Base-by-base conservation (phyloP, 805 yeast genomes). In the Kodamaea hsintzibuensis region DNA sequence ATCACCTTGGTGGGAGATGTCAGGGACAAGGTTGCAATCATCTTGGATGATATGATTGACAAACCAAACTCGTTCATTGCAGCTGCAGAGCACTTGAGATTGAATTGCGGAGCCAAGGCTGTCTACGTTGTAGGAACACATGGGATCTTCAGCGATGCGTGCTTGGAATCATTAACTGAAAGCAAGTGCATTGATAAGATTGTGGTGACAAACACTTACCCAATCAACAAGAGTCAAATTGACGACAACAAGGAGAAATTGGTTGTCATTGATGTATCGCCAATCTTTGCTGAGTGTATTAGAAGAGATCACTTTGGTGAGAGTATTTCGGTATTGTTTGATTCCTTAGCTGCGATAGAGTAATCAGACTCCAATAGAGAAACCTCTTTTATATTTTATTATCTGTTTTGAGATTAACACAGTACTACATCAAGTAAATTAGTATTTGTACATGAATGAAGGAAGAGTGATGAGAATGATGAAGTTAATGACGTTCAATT, bases 281-380 rank as follows among this genome's bases (percentile, higher is more conserved):
- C 96, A 16, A 91, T 95, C 51, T 89, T 95, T 67, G 98, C 98
- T 37, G 99, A 95, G 77, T 95, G 98, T 73, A 93, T 95, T 57
- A 86, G 99, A 76, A 88, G 99, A 77, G 97, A 95, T 69, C 99
- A 95, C 71, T 92, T 93, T 64, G 99, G 99, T 70, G 98, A 93
- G 77, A 88, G 96, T 63, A 92, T 93, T 57, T 89, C 97, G 42
- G 96, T 92, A 17, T 76, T 92, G 63, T 92, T 93, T 69, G 97
- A 92, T 71, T 91, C 96, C 49, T 79, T 91, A 59, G 88, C 92
- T 47, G 82, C 83, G 43, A 67, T 74, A 25, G 79, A 76, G 58
- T 75, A 66, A 50, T 42, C 12, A 17, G 27, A 42, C 10, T n/a
- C n/a, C n/a, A n/a, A n/a, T 18, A 6, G 25, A 22, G 25, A 4